phyloP scores from a whole-genome alignment of 768 basidiomycete species.

The Agrocybe praecox region DNA sequence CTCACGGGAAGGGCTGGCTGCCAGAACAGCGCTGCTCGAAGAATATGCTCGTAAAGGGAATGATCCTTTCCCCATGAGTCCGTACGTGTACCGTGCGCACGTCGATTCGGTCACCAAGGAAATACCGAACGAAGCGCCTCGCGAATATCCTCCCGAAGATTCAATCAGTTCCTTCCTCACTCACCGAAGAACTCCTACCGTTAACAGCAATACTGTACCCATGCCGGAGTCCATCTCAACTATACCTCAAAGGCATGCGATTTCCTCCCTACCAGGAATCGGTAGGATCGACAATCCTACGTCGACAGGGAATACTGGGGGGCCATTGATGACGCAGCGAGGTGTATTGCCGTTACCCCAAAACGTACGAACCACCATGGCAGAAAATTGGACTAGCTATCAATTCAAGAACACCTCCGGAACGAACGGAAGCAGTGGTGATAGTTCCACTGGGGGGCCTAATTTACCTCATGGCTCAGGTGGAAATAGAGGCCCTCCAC shows the following conservation, averaged over 20 bases:
- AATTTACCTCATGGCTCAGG: too few species aligned
- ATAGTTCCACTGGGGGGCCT: background rate
- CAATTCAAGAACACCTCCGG: background rate
- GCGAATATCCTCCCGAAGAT: too few species aligned
- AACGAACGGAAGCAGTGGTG: background rate
- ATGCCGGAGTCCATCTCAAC: slow-evolving; percentile 2
- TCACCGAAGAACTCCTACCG: background rate
- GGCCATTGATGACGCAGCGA: background rate
- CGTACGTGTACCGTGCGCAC: background rate
- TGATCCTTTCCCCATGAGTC: background rate
- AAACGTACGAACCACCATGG: too few species aligned
- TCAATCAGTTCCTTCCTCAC: background rate
- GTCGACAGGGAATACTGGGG: background rate
- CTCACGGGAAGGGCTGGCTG: background rate
- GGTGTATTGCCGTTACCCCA: background rate
- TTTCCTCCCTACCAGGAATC: slow-evolving; percentile 9
- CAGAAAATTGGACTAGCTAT: background rate
- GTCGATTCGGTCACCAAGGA: background rate
- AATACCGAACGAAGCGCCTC: background rate
- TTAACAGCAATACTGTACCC: background rate
- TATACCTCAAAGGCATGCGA: slow-evolving; percentile 3
- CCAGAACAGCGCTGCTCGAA: background rate
- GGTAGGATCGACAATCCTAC: background rate
- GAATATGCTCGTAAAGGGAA: background rate
- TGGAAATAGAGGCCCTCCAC: too few species aligned